Conservation (phyloP, 73 alveolate genomes). For the Paraurostyla sp. region DNA sequence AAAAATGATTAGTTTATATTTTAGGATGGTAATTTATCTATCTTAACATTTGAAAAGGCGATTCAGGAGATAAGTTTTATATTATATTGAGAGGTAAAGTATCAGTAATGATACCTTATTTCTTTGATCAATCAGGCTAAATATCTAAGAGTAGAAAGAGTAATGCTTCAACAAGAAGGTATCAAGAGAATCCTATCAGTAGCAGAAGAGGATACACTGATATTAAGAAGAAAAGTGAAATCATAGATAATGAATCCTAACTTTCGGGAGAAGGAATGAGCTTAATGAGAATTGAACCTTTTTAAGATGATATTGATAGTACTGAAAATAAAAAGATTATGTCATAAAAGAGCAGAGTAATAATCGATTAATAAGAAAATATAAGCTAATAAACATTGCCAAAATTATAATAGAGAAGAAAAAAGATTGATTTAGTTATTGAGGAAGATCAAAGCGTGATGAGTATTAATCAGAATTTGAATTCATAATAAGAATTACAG, state of each 20-base stretch:
- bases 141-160: not conserved
- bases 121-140: not conserved
- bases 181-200: not conserved
- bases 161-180: not conserved
- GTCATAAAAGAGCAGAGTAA: no score
- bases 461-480: no score
- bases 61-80: not conserved
- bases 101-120: not conserved
- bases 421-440: no score
- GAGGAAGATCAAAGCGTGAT: no score
- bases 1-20: not conserved
- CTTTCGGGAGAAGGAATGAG: not conserved
- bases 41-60: not conserved
- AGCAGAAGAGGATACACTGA: not conserved
- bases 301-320: no score
- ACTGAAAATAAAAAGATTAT: no score
- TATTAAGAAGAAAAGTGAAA: not conserved
- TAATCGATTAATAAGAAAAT: no score
- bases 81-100: not conserved
- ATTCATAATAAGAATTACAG: not conserved
- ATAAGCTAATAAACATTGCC: no score
- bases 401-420: no score
- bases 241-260: not conserved
- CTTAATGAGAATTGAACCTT: not conserved
- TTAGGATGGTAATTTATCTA: conserved; percentile 6